Percentiles rank a stretch among this genome's conserved stretches.
phyloP scores from a whole-genome alignment of 306 rosid species.

The Luffa aegyptiaca region DNA sequence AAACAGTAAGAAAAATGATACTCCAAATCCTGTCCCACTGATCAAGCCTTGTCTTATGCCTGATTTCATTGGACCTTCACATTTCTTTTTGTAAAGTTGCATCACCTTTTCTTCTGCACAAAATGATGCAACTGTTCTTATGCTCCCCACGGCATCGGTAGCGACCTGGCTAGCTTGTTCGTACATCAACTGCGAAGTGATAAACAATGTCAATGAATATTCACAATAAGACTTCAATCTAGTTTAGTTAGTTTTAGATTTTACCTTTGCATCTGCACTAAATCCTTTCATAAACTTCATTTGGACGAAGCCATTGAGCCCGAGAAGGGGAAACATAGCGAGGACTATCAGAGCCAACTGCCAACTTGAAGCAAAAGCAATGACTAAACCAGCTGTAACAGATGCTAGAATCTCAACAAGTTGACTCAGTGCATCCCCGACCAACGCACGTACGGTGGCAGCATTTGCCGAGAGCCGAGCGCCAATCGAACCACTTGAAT shows the following conservation, averaged over 20 bases:
- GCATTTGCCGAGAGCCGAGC: constrained; percentile 70
- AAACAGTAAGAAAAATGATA: constrained; percentile 36
- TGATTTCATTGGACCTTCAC: constrained; percentile 44
- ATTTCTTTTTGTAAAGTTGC: constrained; percentile 50
- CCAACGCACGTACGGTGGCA: constrained; percentile 42
- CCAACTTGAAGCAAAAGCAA: constrained; percentile 64
- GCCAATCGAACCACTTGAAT: constrained; percentile 69
- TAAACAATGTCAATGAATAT: background rate
- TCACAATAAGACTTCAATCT: background rate
- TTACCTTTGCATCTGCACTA: constrained; percentile 59
- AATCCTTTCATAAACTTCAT: constrained; percentile 46
- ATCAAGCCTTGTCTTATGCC: constrained; percentile 52
- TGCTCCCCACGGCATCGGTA: constrained; percentile 68
- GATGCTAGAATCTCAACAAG: constrained; percentile 44
- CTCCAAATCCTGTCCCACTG: constrained; percentile 47
- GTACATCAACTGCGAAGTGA: constrained; percentile 41
- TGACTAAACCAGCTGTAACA: constrained; percentile 39
- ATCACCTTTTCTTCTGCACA: constrained; percentile 85
- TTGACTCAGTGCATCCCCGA: constrained; percentile 64
- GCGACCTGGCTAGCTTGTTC: constrained; percentile 86
- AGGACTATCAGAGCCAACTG: constrained; percentile 52
- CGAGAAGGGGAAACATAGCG: constrained; percentile 42
- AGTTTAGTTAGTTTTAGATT: background rate
- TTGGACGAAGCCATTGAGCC: constrained; percentile 43
- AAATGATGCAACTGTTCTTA: constrained; percentile 69